Evolutionary conservation across 2,329 filamentous ascomycete species (phyloP).

Genomic region (Diaporthe batatas): DNA sequence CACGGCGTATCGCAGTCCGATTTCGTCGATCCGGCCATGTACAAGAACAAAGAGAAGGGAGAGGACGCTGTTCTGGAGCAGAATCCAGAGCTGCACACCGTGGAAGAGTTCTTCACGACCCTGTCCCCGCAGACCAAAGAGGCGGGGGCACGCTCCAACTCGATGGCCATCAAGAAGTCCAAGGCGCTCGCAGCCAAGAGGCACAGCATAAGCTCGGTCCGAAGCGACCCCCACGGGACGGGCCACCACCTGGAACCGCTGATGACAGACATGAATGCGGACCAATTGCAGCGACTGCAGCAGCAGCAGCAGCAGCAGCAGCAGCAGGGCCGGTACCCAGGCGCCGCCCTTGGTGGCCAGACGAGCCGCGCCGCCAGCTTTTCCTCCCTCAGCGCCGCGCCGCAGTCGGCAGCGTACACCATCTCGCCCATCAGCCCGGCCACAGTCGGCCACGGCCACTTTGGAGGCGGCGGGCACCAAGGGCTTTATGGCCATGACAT

Average conservation of each 20-base stretch:
- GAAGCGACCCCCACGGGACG: constrained; percentile 49
- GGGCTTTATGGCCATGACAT: constrained; percentile 66
- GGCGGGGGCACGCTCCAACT: constrained; percentile 40
- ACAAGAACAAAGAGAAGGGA: constrained; percentile 79
- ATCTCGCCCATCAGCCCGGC: constrained; percentile 67
- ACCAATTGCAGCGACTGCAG: constrained; percentile 54
- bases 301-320: constrained; percentile 58
- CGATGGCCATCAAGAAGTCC: constrained; percentile 49
- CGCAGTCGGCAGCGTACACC: constrained; percentile 56
- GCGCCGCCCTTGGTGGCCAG: constrained; percentile 55
- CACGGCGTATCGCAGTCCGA: constrained; percentile 89
- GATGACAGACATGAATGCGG: constrained; percentile 53
- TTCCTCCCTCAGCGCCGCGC: constrained; percentile 55
- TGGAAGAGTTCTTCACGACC: constrained; percentile 93
- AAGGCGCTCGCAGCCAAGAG: constrained; percentile 56
- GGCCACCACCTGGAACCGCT: constrained; percentile 53
- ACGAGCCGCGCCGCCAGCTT: constrained; percentile 57
- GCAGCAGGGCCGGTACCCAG: constrained; percentile 59
- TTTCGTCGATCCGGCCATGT: constrained; percentile 80
- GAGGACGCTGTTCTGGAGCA: constrained; percentile 92
- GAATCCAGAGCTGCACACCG: constrained; percentile 90
- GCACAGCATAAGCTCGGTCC: constrained; percentile 50
- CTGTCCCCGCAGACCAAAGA: constrained; percentile 73
- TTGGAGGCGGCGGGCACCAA: constrained; percentile 52
- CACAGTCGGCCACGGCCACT: constrained; percentile 52